Evolutionary conservation across 2,329 filamentous ascomycete species (phyloP).

Genomic region (Curvularia lunata): DNA sequence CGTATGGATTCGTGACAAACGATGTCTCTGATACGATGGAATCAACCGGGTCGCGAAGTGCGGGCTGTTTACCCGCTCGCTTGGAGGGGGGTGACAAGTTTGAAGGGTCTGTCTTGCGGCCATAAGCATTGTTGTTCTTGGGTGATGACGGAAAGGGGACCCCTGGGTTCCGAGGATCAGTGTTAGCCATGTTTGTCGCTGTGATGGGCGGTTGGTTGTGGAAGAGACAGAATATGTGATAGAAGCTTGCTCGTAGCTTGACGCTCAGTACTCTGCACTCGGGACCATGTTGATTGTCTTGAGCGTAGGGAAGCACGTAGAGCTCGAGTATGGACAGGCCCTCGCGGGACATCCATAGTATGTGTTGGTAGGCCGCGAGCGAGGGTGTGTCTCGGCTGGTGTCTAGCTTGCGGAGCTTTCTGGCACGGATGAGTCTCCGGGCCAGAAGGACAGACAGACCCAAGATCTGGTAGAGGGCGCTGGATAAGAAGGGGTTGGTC

Average conservation of each 20-base stretch:
- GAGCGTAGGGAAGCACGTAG: slow-evolving; percentile 75
- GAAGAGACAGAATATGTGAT: slow-evolving; percentile 95
- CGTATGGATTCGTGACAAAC: slow-evolving; percentile 59
- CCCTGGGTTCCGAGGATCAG: slow-evolving; percentile 36
- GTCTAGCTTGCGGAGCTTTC: slow-evolving; percentile 83
- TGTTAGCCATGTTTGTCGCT: slow-evolving; percentile 43
- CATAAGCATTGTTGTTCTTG: slow-evolving; percentile 32
- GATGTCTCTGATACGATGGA: slow-evolving; percentile 59
- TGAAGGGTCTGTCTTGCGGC: slow-evolving; percentile 32
- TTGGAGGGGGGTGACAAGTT: slow-evolving; percentile 41
- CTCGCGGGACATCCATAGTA: slow-evolving; percentile 94
- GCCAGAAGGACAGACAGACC: slow-evolving; percentile 89
- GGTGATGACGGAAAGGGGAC: slow-evolving; percentile 36
- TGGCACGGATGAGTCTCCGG: slow-evolving; percentile 79
- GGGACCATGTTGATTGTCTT: slow-evolving; percentile 74
- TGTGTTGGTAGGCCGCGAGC: slow-evolving; percentile 84
- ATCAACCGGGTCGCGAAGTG: slow-evolving; percentile 56
- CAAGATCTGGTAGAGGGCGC: slow-evolving; percentile 87
- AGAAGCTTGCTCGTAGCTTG: slow-evolving; percentile 92
- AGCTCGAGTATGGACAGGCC: slow-evolving; percentile 84
- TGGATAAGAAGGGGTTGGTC: slow-evolving; percentile 79
- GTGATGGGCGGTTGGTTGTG: slow-evolving; percentile 83
- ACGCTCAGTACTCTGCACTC: slow-evolving; percentile 89
- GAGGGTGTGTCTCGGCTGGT: slow-evolving; percentile 78
- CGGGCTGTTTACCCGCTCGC: slow-evolving; percentile 46